These are phyloP conservation scores for Sonneratia alba DNA, from an alignment of 345 rosid genomes.

Conservation along the genomic window DNA sequence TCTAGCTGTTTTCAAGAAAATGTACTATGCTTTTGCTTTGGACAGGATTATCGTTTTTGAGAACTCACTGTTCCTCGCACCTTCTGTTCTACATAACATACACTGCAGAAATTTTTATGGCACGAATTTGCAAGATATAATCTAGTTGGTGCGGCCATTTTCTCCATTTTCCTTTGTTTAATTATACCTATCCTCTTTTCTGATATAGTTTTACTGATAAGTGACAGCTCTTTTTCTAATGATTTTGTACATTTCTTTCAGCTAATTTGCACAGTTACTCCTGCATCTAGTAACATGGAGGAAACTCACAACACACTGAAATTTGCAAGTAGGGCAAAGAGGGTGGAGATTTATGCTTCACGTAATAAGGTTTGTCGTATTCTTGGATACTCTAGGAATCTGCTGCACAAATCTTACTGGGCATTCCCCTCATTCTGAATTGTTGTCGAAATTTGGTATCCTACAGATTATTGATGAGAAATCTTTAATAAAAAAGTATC, in stretches of 20 bases:
- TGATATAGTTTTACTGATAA: background rate
- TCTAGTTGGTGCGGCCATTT: too few species aligned
- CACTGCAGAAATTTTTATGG: background rate
- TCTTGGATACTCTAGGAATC: slow-evolving; percentile 4
- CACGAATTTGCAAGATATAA: background rate
- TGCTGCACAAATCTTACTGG: background rate
- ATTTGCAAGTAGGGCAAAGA: slow-evolving; percentile 97
- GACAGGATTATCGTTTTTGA: background rate
- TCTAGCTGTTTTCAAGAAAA: too few species aligned
- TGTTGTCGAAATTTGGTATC: slow-evolving; percentile 11
- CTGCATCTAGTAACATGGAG: slow-evolving; percentile 94
- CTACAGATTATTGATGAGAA: slow-evolving; percentile 96
- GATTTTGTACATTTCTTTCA: slow-evolving; percentile 18
- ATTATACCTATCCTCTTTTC: too few species aligned
- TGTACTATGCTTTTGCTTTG: background rate
- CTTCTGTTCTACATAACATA: background rate
- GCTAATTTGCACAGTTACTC: slow-evolving; percentile 99
- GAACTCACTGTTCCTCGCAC: background rate
- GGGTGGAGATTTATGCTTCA: slow-evolving; percentile 90
- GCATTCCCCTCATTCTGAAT: background rate
- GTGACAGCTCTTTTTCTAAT: background rate
- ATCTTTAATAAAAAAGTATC: slow-evolving; percentile 94
- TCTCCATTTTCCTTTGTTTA: too few species aligned
- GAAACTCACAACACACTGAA: slow-evolving; percentile 99
- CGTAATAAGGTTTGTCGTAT: slow-evolving; percentile 69